These are phyloP conservation scores for Capillidium heterosporum DNA, from an alignment of 371 early-diverging fungal genomes.

Conservation along the genomic window DNA sequence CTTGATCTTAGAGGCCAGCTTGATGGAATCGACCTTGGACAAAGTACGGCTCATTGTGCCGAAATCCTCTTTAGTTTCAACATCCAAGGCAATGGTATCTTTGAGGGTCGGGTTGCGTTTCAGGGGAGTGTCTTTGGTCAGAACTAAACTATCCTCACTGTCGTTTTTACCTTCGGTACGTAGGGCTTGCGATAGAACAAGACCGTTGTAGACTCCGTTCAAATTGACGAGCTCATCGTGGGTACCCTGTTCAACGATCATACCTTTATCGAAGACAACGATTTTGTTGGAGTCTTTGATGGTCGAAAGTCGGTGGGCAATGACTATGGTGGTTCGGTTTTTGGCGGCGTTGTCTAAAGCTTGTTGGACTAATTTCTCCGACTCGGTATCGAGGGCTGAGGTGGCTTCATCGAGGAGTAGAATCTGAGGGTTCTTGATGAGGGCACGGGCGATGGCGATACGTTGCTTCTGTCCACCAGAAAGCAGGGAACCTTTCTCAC, in stretches of 20 bases:
- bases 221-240: slow-evolving; percentile 18
- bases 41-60: too few species aligned
- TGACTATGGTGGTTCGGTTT: slow-evolving; percentile 39
- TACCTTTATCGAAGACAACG: slow-evolving; percentile 9
- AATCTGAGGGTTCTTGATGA: slow-evolving; percentile 64
- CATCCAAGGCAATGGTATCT: not conserved
- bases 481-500: slow-evolving; percentile 64
- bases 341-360: slow-evolving; percentile 57
- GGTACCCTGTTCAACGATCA: slow-evolving; percentile 8
- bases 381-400: slow-evolving; percentile 72
- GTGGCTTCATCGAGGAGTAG: slow-evolving; percentile 94
- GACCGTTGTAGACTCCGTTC: slow-evolving; percentile 21
- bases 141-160: not conserved
- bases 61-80: not conserved
- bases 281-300: slow-evolving; percentile 47
- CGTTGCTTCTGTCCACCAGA: slow-evolving; percentile 70
- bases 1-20: not conserved
- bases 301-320: slow-evolving; percentile 57
- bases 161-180: not conserved
- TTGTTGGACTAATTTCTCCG: slow-evolving; percentile 72
- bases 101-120: not conserved
- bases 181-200: slow-evolving; percentile 15
- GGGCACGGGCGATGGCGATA: slow-evolving; percentile 43
- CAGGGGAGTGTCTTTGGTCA: not conserved
- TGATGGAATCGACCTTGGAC: not conserved